These are phyloP conservation scores for Tetraselmis chui DNA, from an alignment of 139 green algal genomes.

Conservation along the genomic window DNA sequence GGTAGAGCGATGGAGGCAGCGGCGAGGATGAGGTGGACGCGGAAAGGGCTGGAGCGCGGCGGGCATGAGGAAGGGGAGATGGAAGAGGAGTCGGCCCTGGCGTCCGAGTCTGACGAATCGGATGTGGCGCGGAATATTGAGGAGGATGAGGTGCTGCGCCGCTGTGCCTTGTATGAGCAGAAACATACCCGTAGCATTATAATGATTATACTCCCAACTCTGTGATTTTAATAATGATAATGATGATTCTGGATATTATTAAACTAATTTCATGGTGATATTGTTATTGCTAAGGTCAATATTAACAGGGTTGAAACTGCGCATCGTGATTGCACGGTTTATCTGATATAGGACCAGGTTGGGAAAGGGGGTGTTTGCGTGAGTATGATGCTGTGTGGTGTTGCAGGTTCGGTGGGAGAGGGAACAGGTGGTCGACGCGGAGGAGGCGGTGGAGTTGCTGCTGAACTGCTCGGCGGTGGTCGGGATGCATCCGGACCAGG, in stretches of 20 bases:
- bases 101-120: not conserved
- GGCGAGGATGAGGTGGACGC: constrained; percentile 10
- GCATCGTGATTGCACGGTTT: no score
- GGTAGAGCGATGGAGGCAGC: constrained; percentile 9
- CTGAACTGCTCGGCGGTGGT: constrained; percentile 24
- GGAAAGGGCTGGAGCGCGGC: constrained; percentile 4
- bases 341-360: no score
- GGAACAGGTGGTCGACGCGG: not conserved
- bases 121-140: not conserved
- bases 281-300: no score
- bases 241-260: no score
- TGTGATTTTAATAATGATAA: no score
- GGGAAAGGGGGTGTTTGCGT: no score
- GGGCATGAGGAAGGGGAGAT: not conserved
- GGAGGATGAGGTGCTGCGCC: not conserved
- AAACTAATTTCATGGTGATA: no score
- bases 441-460: constrained; percentile 14
- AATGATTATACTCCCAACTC: no score
- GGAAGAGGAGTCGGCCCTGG: not conserved
- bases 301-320: no score
- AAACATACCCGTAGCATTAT: no score
- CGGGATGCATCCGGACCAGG: constrained; percentile 42
- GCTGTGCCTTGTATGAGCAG: no score
- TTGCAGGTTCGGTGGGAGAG: not conserved
- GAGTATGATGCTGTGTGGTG: no score